Base-by-base conservation (phyloP, 768 basidiomycete genomes). In the Udeniomyces megalosporus region DNA sequence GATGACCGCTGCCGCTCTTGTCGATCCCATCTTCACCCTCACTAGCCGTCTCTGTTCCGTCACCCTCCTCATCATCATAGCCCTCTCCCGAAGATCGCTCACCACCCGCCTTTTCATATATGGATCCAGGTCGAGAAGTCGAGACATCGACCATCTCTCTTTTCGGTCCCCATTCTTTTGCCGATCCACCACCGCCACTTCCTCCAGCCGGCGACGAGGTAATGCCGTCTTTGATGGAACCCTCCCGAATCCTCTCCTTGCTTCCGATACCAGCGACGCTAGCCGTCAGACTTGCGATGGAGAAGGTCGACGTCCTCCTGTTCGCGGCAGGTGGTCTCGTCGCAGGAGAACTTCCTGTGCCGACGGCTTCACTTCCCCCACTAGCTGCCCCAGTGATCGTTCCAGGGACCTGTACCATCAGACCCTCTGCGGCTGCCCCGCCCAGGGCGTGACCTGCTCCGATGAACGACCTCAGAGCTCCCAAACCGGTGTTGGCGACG, bases 401-500 rank as follows among this genome's bases (percentile, higher is more conserved):
- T 4, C 68, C 67, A 0, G 69, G 65, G 24, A 72, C 53, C 1
- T 70, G 70, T n/a, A 64, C 67, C 53, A 63, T 66, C 17, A 72
- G 67, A 2, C 71, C 71, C 81, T 79, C 15, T 80, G 78, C 62
- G 76, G 77, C 58, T 71, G 65, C 29, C 70, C 67, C 67, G 76
- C 76, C 77, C 77, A 24, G 60, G 34, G 34, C 47, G 32, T 52
- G 67, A 76, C 51, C 79, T 73, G 26, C 76, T 70, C 3, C 60
- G 42, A 92, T 78, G 47, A 91, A 76, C 4, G 87, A 83, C 20
- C 87, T 80, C 17, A 95, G 77, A 66, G 90, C 86, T 20, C 87
- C 86, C 73, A 92, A 90, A 2, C 86, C 88, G 0, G 88, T 82
- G 70, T 93, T 90, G 52, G 93, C 85, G 57, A 95, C 89, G 26